Evolutionary conservation across 768 basidiomycete species (phyloP).

Genomic region (Suillus discolor): DNA sequence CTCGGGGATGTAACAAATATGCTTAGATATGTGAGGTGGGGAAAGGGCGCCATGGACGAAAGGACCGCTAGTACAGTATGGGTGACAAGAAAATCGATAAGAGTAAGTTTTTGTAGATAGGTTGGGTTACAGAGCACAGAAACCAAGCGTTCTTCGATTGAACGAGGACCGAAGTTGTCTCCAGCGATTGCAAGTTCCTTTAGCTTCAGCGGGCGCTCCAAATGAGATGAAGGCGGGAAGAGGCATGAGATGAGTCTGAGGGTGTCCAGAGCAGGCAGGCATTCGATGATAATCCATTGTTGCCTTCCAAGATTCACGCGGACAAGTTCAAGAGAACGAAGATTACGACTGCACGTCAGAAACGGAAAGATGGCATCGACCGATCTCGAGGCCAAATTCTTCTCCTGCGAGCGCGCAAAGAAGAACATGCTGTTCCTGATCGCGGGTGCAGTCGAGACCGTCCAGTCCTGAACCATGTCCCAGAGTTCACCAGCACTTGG

Average conservation of each 20-base stretch:
- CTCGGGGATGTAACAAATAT: background rate
- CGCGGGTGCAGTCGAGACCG: background rate
- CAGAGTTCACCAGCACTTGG: constrained; percentile 1
- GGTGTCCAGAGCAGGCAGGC: background rate
- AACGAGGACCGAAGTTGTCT: background rate
- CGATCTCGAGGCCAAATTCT: background rate
- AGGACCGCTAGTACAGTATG: background rate
- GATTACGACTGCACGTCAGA: background rate
- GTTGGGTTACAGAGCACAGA: constrained; percentile 1
- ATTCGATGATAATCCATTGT: background rate
- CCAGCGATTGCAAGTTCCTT: constrained; percentile 5
- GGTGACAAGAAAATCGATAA: background rate
- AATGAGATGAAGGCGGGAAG: background rate
- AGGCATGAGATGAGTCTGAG: background rate
- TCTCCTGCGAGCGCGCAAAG: background rate
- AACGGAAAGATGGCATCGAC: background rate
- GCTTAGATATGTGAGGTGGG: constrained; percentile 2
- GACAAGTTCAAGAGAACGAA: constrained; percentile 1
- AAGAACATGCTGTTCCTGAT: background rate
- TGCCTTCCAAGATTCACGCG: background rate
- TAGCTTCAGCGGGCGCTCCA: background rate
- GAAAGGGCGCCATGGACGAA: background rate
- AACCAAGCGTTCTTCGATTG: background rate
- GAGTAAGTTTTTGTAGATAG: constrained; percentile 1
- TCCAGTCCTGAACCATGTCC: constrained; percentile 2